Evolutionary conservation across 2,329 filamentous ascomycete genomes (phyloP).

Genomic region (Mycosphaerella sp.): DNA sequence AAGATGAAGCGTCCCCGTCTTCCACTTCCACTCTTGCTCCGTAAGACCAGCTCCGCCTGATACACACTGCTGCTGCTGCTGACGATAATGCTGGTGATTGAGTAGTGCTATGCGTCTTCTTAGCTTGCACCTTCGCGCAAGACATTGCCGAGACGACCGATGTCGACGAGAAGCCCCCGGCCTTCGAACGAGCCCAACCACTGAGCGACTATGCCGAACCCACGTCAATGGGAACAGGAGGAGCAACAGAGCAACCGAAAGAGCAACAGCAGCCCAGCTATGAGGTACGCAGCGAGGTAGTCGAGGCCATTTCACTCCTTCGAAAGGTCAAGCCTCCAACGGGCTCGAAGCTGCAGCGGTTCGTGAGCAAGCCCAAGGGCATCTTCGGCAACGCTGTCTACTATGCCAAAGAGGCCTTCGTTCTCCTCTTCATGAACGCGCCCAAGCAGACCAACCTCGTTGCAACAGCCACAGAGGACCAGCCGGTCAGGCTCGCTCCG

Average conservation of each 20-base stretch:
- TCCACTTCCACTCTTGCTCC: not conserved
- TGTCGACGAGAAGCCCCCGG: slow-evolving; percentile 4
- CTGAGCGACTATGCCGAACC: slow-evolving; percentile 5
- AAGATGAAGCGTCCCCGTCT: not conserved
- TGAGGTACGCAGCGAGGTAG: slow-evolving; percentile 19
- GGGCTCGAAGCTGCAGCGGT: slow-evolving; percentile 36
- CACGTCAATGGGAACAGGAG: slow-evolving; percentile 8
- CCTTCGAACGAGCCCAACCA: not conserved
- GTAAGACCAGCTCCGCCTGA: not conserved
- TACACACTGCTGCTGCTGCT: not conserved
- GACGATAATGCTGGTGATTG: not conserved
- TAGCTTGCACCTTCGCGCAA: slow-evolving; percentile 16
- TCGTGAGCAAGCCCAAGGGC: slow-evolving; percentile 48
- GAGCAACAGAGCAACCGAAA: not conserved
- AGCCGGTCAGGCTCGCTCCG: slow-evolving; percentile 42
- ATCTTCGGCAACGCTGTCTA: slow-evolving; percentile 52
- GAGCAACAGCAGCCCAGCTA: slow-evolving; percentile 1
- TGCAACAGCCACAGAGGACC: slow-evolving; percentile 32
- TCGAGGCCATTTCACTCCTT: slow-evolving; percentile 39
- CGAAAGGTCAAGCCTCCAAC: slow-evolving; percentile 38
- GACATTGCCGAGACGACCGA: slow-evolving; percentile 7
- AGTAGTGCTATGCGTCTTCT: slow-evolving; percentile 16
- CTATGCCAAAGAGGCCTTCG: slow-evolving; percentile 58
- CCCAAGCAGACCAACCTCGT: slow-evolving; percentile 44
- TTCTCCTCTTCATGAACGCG: slow-evolving; percentile 59